phyloP scores from a whole-genome alignment of 495 filamentous ascomycete species.

The Geopyxis carbonaria region DNA sequence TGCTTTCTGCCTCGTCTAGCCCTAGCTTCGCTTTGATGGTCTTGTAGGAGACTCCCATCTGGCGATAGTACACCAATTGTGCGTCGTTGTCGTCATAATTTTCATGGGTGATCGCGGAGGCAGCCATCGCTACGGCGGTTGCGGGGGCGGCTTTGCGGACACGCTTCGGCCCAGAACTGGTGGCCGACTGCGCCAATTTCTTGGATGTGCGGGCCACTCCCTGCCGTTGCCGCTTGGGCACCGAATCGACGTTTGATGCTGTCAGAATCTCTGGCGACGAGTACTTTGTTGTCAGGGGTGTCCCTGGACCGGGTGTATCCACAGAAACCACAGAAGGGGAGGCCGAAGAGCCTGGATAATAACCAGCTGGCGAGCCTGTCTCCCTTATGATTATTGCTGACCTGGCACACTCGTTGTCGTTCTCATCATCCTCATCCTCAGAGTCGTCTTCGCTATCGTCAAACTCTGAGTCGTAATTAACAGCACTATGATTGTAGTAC shows the following conservation, averaged over 20 bases:
- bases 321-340: too few species aligned
- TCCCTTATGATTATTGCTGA: not conserved
- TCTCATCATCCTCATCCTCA: conserved; percentile 1
- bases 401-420: not conserved
- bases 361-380: not conserved
- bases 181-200: conserved; percentile 1
- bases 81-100: conserved; percentile 33
- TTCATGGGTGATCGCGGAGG: not conserved
- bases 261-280: conserved; percentile 1
- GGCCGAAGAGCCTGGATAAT: not conserved
- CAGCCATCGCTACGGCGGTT: not conserved
- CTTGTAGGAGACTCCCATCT: conserved; percentile 57
- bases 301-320: not conserved
- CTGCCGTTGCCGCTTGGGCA: not conserved
- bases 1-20: conserved; percentile 70
- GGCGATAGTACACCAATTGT: conserved; percentile 47
- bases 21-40: conserved; percentile 51
- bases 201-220: not conserved
- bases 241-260: not conserved
- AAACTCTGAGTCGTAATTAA: not conserved
- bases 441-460: conserved; percentile 1
- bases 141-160: not conserved
- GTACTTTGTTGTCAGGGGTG: not conserved
- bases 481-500: not conserved
- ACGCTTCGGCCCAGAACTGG: conserved; percentile 1